Percentiles rank a stretch among this genome's conserved stretches.
These are phyloP conservation scores for Filosporella fistucella DNA, from an alignment of 495 filamentous ascomycete genomes.

Conservation along the genomic window DNA sequence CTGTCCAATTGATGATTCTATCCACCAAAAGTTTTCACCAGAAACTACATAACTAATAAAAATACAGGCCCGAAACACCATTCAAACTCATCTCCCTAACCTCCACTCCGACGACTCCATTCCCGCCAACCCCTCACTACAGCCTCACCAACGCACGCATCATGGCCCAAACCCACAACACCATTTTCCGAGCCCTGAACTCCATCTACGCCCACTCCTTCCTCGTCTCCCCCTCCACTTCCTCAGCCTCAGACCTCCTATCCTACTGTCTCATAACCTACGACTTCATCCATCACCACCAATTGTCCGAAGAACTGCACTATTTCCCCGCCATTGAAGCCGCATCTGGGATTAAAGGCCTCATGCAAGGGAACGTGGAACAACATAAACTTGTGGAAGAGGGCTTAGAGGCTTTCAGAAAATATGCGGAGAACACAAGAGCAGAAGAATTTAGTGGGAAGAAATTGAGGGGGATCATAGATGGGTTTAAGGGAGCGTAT, in stretches of 20 bases:
- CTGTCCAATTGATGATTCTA: background rate
- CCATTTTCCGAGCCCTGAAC: conserved; percentile 26
- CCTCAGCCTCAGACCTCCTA: conserved; percentile 10
- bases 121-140: background rate
- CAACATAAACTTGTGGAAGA: conserved; percentile 30
- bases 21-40: background rate
- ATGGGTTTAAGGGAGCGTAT: conserved; percentile 28
- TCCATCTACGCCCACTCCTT: conserved; percentile 24
- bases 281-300: conserved; percentile 31
- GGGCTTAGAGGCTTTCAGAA: conserved; percentile 26
- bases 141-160: conserved; percentile 7
- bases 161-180: conserved; percentile 27
- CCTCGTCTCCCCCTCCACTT: conserved; percentile 11
- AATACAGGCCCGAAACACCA: conserved; percentile 12
- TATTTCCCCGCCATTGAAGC: conserved; percentile 35
- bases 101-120: background rate
- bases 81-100: conserved; percentile 9
- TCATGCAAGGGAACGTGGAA: conserved; percentile 34
- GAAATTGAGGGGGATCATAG: conserved; percentile 29
- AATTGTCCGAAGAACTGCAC: conserved; percentile 28
- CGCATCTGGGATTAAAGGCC: conserved; percentile 22
- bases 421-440: conserved; percentile 26
- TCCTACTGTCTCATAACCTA: conserved; percentile 6
- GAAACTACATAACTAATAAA: no score
- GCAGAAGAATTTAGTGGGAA: conserved; percentile 24